These are phyloP conservation scores for Paraphoma sp. DNA, from an alignment of 2,329 filamentous ascomycete species.

Conservation along the genomic window DNA sequence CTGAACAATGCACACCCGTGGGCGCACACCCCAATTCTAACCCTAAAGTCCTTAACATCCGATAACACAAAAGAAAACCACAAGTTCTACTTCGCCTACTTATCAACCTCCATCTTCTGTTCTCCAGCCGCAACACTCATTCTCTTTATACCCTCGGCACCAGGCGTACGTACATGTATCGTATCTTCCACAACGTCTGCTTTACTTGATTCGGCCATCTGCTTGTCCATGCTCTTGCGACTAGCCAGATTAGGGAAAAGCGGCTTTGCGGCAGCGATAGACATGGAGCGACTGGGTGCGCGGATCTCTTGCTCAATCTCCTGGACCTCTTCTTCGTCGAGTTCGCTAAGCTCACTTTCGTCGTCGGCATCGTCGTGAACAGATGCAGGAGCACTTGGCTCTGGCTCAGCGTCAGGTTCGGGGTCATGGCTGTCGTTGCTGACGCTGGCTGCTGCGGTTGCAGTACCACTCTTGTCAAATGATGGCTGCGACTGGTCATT, in stretches of 20 bases:
- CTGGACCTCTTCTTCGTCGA: slow-evolving; percentile 52
- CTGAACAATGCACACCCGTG: too few species aligned
- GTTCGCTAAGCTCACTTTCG: slow-evolving; percentile 62
- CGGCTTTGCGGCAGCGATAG: slow-evolving; percentile 22
- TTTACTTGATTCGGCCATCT: not conserved
- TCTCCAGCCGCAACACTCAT: not conserved
- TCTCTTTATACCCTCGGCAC: not conserved
- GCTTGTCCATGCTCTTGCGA: slow-evolving; percentile 5
- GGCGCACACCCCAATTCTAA: not conserved
- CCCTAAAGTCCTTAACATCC: not conserved
- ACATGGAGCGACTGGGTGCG: slow-evolving; percentile 17
- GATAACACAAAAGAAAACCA: not conserved
- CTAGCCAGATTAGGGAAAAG: slow-evolving; percentile 36
- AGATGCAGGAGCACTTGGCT: slow-evolving; percentile 64
- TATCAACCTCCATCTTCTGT: not conserved
- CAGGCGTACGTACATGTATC: slow-evolving; percentile 4
- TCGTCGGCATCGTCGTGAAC: slow-evolving; percentile 61
- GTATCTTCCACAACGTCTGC: not conserved
- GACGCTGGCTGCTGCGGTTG: slow-evolving; percentile 44
- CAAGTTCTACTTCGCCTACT: not conserved
- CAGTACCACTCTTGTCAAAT: slow-evolving; percentile 45
- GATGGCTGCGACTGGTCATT: slow-evolving; percentile 22
- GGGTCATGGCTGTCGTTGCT: slow-evolving; percentile 36
- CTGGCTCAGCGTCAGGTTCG: slow-evolving; percentile 29
- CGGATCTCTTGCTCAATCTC: slow-evolving; percentile 38